These are phyloP conservation scores for Kwoniella botswanensis DNA, from an alignment of 768 basidiomycete genomes.

Conservation along the genomic window DNA sequence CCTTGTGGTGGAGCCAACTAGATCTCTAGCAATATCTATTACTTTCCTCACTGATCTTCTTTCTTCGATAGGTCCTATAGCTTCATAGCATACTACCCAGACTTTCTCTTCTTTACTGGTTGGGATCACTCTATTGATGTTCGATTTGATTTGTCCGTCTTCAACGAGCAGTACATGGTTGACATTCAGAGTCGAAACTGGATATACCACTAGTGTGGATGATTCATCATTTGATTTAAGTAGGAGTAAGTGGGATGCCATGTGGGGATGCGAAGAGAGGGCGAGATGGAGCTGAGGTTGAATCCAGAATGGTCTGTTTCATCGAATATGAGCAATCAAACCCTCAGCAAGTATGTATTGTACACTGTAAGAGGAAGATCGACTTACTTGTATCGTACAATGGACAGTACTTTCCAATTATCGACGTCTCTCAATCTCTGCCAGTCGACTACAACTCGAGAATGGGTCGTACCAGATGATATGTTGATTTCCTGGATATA, in stretches of 20 bases:
- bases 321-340: not conserved
- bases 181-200: constrained; percentile 23
- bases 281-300: constrained; percentile 19
- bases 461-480: not conserved
- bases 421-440: not conserved
- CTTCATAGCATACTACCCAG: constrained; percentile 25
- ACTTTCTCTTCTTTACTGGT: constrained; percentile 17
- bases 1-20: constrained; percentile 15
- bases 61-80: constrained; percentile 12
- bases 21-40: constrained; percentile 30
- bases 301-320: constrained; percentile 37
- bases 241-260: constrained; percentile 33
- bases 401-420: constrained; percentile 21
- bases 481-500: not conserved
- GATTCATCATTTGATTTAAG: constrained; percentile 29
- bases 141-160: constrained; percentile 10
- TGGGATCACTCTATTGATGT: constrained; percentile 19
- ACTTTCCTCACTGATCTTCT: constrained; percentile 26
- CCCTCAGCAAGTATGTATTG: no score
- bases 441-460: constrained; percentile 10
- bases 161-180: constrained; percentile 32
- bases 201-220: constrained; percentile 32
- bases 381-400: constrained; percentile 28
- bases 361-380: not conserved
- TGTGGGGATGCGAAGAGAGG: constrained; percentile 24